phyloP scores from a whole-genome alignment of 768 basidiomycete genomes.

The Lactarius tabidus region DNA sequence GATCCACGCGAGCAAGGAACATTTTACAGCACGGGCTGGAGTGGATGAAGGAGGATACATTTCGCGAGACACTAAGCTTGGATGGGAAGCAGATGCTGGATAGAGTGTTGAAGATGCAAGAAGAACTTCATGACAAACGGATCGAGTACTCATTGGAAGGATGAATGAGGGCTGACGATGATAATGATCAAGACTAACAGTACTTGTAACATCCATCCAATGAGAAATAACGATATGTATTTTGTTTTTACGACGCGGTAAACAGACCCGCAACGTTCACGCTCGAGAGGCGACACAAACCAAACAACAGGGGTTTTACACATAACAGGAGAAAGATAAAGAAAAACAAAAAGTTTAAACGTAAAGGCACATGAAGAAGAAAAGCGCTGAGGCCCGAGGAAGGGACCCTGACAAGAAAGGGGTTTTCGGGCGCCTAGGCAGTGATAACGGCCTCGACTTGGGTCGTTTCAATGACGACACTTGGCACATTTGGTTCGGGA shows the following conservation, averaged over 20 bases:
- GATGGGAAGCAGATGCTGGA: constrained; percentile 53
- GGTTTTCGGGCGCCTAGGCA: constrained; percentile 12
- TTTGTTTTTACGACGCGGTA: constrained; percentile 10
- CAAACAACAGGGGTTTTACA: constrained; percentile 11
- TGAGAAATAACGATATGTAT: constrained; percentile 22
- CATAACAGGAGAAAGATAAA: constrained; percentile 11
- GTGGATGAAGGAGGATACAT: constrained; percentile 60
- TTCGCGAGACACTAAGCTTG: constrained; percentile 44
- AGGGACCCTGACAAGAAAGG: background rate
- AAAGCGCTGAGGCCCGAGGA: background rate
- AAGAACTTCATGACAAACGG: constrained; percentile 34
- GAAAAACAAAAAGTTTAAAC: constrained; percentile 3
- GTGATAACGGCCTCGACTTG: constrained; percentile 10
- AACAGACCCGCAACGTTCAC: constrained; percentile 2
- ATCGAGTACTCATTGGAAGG: constrained; percentile 52
- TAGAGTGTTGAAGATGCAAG: constrained; percentile 53
- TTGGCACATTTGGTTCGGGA: constrained; percentile 11
- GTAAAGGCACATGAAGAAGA: background rate
- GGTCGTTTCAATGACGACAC: constrained; percentile 12
- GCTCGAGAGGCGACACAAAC: constrained; percentile 1
- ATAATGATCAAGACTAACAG: background rate
- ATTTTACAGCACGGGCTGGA: constrained; percentile 68
- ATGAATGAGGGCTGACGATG: background rate
- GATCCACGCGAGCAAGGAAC: constrained; percentile 60
- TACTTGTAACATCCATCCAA: constrained; percentile 3